Base-by-base conservation (phyloP, 169 alveolate species). In the Babesia sp. region DNA sequence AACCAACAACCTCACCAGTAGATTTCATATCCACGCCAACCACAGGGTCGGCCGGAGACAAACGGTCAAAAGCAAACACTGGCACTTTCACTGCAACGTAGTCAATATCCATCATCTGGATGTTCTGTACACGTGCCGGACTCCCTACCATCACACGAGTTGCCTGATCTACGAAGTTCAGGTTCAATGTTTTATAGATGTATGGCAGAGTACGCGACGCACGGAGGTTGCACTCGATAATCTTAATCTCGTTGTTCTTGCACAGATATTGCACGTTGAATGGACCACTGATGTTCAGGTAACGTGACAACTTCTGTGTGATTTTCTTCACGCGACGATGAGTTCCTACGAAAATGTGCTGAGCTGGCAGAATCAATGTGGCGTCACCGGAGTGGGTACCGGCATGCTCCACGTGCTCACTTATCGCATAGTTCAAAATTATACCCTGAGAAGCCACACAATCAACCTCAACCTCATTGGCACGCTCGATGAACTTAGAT, bases 311-410 rank as follows among this genome's bases (percentile, higher is more conserved):
- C 84, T 91, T 93, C 87, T 91, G 94, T 3, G 94, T 77, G 26
- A 87, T 86, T 76, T 90, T 90, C 79, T 91, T 84, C 56, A 90
- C 91, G 28, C 92, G 86, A 28, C 93, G 76, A 72, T 91, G 95
- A 4, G 97, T 93, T 64, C 92, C 97, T 54, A 93, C 96, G 69
- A 85, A 90, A 45, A 93, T 91, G 66, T 91, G 91, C 82, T 93
- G 97, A 18, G 96, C 97, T 16, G 97, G 97, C 33, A 93, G 78
- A 28, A 93, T 67, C 66, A 93, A 71, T 1, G 96, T 91, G 28
- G 97, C 97, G 71, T 93, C 97, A 5, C 97, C 97, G 8, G 95
- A 90, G 84, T 93, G 97, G n/a, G 90, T 71, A 20, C 94, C 94
- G 4, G 97, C 97, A 55, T 93, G 85, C 91, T 93, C 95, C 37